phyloP scores from a whole-genome alignment of 2,329 filamentous ascomycete species.

The Xylariales sp. region DNA sequence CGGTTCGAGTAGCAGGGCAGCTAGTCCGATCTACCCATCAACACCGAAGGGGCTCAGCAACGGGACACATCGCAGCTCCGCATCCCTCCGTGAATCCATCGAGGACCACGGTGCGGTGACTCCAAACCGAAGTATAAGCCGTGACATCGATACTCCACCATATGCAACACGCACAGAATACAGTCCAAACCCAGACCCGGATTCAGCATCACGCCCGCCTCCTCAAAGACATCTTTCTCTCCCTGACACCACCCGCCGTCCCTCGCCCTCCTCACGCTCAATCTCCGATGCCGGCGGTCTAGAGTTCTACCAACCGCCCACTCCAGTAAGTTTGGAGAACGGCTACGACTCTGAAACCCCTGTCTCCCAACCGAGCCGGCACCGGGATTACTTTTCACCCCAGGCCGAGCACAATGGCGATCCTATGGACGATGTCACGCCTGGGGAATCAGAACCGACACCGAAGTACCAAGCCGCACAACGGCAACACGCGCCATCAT shows the following conservation, averaged over 20 bases:
- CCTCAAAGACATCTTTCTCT: conserved; percentile 1
- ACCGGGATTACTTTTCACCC: conserved; percentile 23
- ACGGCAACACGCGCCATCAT: not conserved
- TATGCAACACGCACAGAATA: not conserved
- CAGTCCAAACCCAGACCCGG: conserved; percentile 7
- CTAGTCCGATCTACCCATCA: conserved; percentile 23
- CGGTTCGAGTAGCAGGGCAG: conserved; percentile 15
- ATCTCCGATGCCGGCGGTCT: conserved; percentile 17
- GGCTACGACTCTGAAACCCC: conserved; percentile 30
- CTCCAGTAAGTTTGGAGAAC: conserved; percentile 21
- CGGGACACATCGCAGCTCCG: not conserved
- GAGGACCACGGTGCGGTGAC: conserved; percentile 1
- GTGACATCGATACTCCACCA: conserved; percentile 1
- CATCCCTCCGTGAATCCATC: conserved; percentile 3
- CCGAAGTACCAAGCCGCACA: too few species aligned
- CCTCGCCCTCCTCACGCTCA: conserved; percentile 17
- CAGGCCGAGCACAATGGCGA: not conserved
- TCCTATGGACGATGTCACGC: not conserved
- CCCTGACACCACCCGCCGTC: conserved; percentile 8
- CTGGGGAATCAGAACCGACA: not conserved
- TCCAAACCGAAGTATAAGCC: not conserved
- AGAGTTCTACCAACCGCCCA: conserved; percentile 19
- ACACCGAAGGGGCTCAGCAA: conserved; percentile 16
- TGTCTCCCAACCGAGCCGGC: conserved; percentile 9
- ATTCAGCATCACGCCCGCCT: not conserved